Evolutionary conservation across 176 grass and related monocot species (phyloP).

Genomic region (Oryza longistaminata): DNA sequence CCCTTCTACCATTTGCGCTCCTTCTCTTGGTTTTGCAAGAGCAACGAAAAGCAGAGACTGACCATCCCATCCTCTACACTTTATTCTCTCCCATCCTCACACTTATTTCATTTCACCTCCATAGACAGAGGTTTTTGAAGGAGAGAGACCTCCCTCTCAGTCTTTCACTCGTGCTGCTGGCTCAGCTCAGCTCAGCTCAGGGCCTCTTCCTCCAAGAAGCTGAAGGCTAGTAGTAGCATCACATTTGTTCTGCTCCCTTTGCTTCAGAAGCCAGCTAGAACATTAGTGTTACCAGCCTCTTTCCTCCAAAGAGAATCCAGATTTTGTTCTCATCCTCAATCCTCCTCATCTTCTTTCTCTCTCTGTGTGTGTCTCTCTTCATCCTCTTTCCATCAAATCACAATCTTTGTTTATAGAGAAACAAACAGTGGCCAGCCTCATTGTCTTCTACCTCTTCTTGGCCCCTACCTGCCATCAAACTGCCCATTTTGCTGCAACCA

Average conservation of each 20-base stretch:
- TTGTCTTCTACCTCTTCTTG: constrained; percentile 40
- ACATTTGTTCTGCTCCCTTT: constrained; percentile 36
- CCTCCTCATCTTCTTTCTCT: background rate
- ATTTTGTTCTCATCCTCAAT: constrained; percentile 60
- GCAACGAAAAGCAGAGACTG: constrained; percentile 48
- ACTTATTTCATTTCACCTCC: constrained; percentile 40
- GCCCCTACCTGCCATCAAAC: constrained; percentile 32
- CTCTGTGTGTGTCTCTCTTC: background rate
- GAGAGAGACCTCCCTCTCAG: background rate
- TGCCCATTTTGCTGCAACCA: constrained; percentile 42
- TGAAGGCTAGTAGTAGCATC: constrained; percentile 28
- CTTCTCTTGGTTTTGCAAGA: constrained; percentile 36
- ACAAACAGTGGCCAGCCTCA: constrained; percentile 33
- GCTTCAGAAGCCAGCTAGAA: constrained; percentile 41
- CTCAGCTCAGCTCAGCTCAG: background rate
- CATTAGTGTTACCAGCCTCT: constrained; percentile 27
- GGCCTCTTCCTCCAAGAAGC: constrained; percentile 16
- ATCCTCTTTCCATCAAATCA: constrained; percentile 53
- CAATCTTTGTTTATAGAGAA: constrained; percentile 47
- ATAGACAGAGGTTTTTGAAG: constrained; percentile 29
- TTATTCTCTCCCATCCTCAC: constrained; percentile 45
- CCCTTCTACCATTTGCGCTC: background rate
- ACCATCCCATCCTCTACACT: constrained; percentile 46
- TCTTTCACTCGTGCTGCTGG: background rate
- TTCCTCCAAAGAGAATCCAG: constrained; percentile 47